These are phyloP conservation scores for Cladophialophora yegresii DNA, from an alignment of 2,329 filamentous ascomycete species.

Conservation along the genomic window DNA sequence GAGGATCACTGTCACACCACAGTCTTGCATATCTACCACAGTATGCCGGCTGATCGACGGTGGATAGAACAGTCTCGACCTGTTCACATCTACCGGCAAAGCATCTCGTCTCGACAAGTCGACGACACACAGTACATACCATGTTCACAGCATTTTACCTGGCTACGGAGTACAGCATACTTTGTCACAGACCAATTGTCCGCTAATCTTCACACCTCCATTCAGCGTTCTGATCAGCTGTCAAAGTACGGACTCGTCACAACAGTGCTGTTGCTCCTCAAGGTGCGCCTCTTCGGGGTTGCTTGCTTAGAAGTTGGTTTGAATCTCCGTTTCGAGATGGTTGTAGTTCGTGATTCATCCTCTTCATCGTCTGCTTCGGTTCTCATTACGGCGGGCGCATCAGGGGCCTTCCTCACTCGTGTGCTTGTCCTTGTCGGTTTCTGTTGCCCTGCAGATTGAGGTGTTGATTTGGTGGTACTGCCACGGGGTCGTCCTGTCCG, in stretches of 20 bases:
- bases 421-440: background rate
- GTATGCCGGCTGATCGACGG: background rate
- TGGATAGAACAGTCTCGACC: background rate
- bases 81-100: background rate
- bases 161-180: no score
- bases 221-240: background rate
- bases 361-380: background rate
- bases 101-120: background rate
- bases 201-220: background rate
- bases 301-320: background rate
- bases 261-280: slow-evolving; percentile 27
- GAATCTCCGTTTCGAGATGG: background rate
- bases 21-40: background rate
- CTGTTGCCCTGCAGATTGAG: background rate
- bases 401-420: background rate
- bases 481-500: background rate
- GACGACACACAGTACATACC: background rate
- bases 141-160: no score
- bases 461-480: background rate
- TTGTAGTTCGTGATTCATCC: background rate
- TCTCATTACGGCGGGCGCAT: background rate
- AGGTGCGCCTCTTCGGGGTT: slow-evolving; percentile 10
- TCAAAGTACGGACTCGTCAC: slow-evolving; percentile 32
- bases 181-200: background rate
- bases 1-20: background rate